These are phyloP conservation scores for Pythium aquatile DNA, from an alignment of 352 stramenopile species.

Conservation along the genomic window DNA sequence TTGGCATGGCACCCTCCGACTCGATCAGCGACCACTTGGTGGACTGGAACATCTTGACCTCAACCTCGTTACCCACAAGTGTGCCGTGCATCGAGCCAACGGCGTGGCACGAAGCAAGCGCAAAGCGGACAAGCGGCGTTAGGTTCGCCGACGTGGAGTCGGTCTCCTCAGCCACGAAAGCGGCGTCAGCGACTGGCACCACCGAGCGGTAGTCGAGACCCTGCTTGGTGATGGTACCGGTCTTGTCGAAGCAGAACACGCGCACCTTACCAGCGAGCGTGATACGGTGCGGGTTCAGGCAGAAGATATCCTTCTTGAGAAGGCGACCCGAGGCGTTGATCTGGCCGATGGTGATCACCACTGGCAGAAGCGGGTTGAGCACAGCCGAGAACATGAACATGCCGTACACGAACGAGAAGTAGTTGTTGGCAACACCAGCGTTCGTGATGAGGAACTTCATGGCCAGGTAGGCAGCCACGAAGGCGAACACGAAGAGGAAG, in stretches of 20 bases:
- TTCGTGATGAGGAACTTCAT: conserved; percentile 35
- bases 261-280: conserved; percentile 63
- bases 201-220: conserved; percentile 52
- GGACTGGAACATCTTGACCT: conserved; percentile 86
- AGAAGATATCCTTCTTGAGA: conserved; percentile 43
- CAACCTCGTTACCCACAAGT: conserved; percentile 87
- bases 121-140: conserved; percentile 37
- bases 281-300: conserved; percentile 51
- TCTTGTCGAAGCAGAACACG: conserved; percentile 75
- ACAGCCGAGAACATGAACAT: conserved; percentile 40
- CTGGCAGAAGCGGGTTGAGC: conserved; percentile 57
- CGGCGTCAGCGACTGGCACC: conserved; percentile 17
- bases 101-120: conserved; percentile 82
- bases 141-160: conserved; percentile 21
- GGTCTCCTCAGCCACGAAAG: conserved; percentile 15
- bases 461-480: conserved; percentile 36
- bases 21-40: conserved; percentile 70
- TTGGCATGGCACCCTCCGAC: conserved; percentile 7
- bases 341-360: conserved; percentile 57
- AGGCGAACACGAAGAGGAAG: conserved; percentile 47
- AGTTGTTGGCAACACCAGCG: conserved; percentile 33
- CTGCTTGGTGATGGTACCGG: conserved; percentile 68
- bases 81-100: conserved; percentile 62
- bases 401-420: conserved; percentile 32
- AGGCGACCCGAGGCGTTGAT: conserved; percentile 52